phyloP scores from a whole-genome alignment of 345 rosid genomes.

The Hirschfeldia incana region DNA sequence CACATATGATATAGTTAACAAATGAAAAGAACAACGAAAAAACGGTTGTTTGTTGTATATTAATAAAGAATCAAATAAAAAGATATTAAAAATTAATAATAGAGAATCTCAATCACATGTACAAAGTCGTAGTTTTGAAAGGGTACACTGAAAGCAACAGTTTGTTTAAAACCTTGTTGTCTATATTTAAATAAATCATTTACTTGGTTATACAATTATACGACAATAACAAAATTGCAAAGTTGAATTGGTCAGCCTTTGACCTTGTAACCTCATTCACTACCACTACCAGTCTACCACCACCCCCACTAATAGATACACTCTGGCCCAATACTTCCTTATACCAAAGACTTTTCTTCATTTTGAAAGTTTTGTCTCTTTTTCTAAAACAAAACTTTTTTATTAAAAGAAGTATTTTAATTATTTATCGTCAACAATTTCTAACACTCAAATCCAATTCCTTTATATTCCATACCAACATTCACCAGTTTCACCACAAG shows the following conservation, averaged over 20 bases:
- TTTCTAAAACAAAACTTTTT: background rate
- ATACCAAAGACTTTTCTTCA: slow-evolving; percentile 63
- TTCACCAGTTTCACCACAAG: slow-evolving; percentile 30
- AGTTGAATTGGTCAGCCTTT: slow-evolving; percentile 73
- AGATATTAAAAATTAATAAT: background rate
- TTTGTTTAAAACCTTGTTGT: slow-evolving; percentile 6
- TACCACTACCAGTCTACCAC: background rate
- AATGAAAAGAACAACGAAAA: background rate
- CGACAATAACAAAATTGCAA: slow-evolving; percentile 12
- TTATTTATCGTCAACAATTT: slow-evolving; percentile 50
- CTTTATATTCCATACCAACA: slow-evolving; percentile 42
- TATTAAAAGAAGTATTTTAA: background rate
- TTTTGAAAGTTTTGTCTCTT: slow-evolving; percentile 25
- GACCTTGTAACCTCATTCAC: slow-evolving; percentile 40
- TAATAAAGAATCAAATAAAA: slow-evolving; percentile 16
- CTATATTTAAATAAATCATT: background rate
- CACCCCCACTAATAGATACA: slow-evolving; percentile 16
- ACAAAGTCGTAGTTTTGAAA: slow-evolving; percentile 32
- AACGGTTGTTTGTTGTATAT: background rate
- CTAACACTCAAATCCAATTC: slow-evolving; percentile 35
- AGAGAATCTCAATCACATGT: slow-evolving; percentile 37
- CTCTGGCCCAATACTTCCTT: slow-evolving; percentile 20
- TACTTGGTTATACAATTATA: background rate
- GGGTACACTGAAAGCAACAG: slow-evolving; percentile 30
- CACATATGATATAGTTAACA: background rate